Conservation (phyloP, 108 stramenopile species). For the Seminavis robusta region DNA sequence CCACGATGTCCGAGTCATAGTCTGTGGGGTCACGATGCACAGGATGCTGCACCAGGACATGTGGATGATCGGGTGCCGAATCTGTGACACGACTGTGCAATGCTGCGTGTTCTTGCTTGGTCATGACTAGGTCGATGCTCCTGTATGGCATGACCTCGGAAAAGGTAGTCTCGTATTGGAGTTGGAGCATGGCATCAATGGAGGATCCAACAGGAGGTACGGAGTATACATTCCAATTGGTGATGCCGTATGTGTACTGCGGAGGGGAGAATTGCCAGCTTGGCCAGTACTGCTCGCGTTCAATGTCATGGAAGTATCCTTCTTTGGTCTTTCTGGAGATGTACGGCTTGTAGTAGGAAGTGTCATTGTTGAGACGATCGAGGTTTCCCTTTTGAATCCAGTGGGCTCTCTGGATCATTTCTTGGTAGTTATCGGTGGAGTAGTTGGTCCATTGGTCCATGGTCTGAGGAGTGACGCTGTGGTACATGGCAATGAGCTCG, state of each 20-base stretch:
- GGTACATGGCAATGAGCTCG: background rate
- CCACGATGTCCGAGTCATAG: background rate
- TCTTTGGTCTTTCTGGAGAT: background rate
- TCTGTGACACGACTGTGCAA: background rate
- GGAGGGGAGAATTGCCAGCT: constrained; percentile 6
- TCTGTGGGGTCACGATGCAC: background rate
- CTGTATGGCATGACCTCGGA: background rate
- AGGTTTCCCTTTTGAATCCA: constrained; percentile 5
- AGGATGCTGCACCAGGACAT: background rate
- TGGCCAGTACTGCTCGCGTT: constrained; percentile 1
- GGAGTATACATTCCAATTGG: constrained; percentile 2
- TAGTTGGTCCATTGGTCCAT: background rate
- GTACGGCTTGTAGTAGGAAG: background rate
- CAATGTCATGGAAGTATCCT: background rate
- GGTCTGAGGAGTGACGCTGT: background rate
- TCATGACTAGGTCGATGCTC: background rate
- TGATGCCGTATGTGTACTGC: background rate
- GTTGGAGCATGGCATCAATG: background rate
- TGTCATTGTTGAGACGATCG: background rate
- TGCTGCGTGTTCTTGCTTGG: constrained; percentile 2
- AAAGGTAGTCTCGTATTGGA: background rate
- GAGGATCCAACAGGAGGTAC: background rate
- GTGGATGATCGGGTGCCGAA: background rate
- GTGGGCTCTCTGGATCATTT: background rate
- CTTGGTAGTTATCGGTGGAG: background rate